A percentile compares a stretch with the other conserved stretches of the same genome.
phyloP scores from a whole-genome alignment of 129 eudicot genomes.

The carrot (Daucus carota) region DNA sequence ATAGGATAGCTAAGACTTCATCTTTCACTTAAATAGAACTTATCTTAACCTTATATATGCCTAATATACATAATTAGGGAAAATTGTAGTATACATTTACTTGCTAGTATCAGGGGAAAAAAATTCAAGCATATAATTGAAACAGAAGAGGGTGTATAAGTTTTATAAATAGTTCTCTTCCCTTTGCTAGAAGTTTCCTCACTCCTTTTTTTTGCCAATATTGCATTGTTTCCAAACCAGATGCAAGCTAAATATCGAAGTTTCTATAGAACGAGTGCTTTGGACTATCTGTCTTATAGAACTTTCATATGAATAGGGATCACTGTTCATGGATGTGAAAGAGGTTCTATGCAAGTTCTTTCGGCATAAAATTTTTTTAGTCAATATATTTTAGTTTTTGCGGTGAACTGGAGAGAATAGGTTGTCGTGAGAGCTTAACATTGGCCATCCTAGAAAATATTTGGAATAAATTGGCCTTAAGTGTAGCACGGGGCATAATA shows the following conservation, averaged over 20 bases:
- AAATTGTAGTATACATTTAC: background rate
- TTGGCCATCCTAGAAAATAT: too few species aligned
- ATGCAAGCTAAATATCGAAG: background rate
- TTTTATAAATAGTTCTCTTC: background rate
- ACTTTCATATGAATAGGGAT: background rate
- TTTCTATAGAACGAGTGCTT: background rate
- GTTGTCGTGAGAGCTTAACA: too few species aligned
- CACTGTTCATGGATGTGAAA: background rate
- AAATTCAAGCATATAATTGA: background rate
- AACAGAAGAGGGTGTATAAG: background rate
- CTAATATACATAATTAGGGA: background rate
- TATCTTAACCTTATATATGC: background rate
- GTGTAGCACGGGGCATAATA: too few species aligned
- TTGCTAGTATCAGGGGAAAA: background rate
- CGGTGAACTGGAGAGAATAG: background rate
- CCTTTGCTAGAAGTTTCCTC: background rate
- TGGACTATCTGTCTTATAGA: background rate
- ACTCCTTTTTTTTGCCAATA: too few species aligned
- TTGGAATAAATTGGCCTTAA: too few species aligned
- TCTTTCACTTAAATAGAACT: background rate
- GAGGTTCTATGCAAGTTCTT: background rate
- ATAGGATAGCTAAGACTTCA: background rate
- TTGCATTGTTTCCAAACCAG: background rate
- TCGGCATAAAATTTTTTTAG: background rate
- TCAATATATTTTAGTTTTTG: background rate